Base-by-base conservation (phyloP, 257 asterid genomes). In the Solanum bukasovii region DNA sequence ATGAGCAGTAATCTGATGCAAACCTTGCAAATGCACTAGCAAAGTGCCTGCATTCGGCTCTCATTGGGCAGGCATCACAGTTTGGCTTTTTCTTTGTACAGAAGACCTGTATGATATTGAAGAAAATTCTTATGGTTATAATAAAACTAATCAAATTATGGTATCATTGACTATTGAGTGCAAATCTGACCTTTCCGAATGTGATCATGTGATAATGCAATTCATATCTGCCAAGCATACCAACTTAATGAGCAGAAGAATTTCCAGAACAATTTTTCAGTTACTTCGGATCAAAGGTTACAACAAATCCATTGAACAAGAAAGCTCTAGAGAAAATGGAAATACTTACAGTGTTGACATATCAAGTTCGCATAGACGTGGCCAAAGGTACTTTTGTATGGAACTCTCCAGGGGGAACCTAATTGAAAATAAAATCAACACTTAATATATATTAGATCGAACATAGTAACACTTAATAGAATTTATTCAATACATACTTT, bases 1-100 rank as follows among this genome's bases (percentile, higher is more conserved):
- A 52, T 21, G 71, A 27, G 67, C 21, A 33, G 72, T 37, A 33
- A 52, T 37, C 40, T 67, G 75, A 77, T 25, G 72, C 90, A 68
- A 75, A 96, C 98, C 96, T 93, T 83, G 93, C 94, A 87, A 23
- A 71, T 73, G 88, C 92, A 82, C 98, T 94, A 27, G 96, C 95
- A 90, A 75, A 94, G 86, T 96, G 94, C 40, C 70, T 88, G 90
- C 98, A 96, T 8, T 89, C 89, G 9, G 46, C 90, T 85, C 74
- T 93, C 93, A 92, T 68, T 20, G 98, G 98, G 70, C 98, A 96
- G 9, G 91, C 91, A 33, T 88, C 88, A 72, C 96, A 95, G 35
- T 94, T 96, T 2, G 97, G 98, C 0, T 13, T 18, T 16, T 1
- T 83, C 92, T 93, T 94, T 5, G 94, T 92, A 85, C 98, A 96